Percentiles rank a stretch among this genome's conserved stretches.
Evolutionary conservation across 177 flowering plant species (phyloP).

Genomic region (Telopea speciosissima): DNA sequence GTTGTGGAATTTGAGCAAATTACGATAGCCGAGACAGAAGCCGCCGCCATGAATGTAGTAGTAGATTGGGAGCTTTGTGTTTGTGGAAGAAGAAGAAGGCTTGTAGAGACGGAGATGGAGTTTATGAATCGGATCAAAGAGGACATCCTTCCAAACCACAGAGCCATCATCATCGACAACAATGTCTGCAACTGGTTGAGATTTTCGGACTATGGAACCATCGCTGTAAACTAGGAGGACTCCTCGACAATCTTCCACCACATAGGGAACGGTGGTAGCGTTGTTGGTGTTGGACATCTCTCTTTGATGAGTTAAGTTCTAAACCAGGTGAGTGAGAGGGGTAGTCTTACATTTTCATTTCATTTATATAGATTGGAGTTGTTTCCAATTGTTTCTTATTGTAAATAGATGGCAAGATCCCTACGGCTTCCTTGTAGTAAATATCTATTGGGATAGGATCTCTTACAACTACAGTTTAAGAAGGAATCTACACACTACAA

Average conservation of each 20-base stretch:
- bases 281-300: no score
- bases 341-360: no score
- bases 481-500: no score
- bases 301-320: slow-evolving; percentile 7
- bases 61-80: slow-evolving; percentile 35
- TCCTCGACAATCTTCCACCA: slow-evolving; percentile 55
- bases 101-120: slow-evolving; percentile 58
- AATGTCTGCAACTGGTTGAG: slow-evolving; percentile 16
- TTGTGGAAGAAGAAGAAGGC: slow-evolving; percentile 18
- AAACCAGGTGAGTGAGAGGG: no score
- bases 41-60: slow-evolving; percentile 73
- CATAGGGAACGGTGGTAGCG: slow-evolving; percentile 1
- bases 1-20: slow-evolving; percentile 25
- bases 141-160: slow-evolving; percentile 42
- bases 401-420: no score
- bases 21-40: slow-evolving; percentile 49
- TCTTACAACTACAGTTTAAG: no score
- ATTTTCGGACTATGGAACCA: slow-evolving; percentile 40
- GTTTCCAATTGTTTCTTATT: no score
- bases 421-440: no score
- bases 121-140: slow-evolving; percentile 28
- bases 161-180: slow-evolving; percentile 18
- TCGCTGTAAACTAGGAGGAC: slow-evolving; percentile 50
- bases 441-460: no score
- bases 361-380: no score